Conservation (phyloP, 2,329 filamentous ascomycete species). For the Zalaria sp. region DNA sequence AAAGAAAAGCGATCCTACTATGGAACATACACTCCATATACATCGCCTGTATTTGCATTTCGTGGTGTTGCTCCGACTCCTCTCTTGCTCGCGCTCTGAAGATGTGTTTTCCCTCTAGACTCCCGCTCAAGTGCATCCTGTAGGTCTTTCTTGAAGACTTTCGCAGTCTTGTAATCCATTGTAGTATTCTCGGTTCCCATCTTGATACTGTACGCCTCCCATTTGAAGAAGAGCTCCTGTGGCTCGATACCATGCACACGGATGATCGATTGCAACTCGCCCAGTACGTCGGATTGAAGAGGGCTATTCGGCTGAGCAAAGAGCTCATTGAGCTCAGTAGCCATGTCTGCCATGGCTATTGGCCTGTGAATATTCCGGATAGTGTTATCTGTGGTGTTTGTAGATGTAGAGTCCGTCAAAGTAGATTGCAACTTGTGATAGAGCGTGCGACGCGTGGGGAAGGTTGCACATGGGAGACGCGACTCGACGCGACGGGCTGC, state of each 20-base stretch:
- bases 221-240: constrained; percentile 93
- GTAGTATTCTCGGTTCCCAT: constrained; percentile 71
- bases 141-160: constrained; percentile 72
- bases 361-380: not conserved
- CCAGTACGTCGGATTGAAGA: constrained; percentile 62
- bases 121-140: constrained; percentile 73
- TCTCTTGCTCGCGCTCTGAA: constrained; percentile 45
- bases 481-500: constrained; percentile 8
- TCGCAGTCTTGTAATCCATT: constrained; percentile 54
- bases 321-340: constrained; percentile 40
- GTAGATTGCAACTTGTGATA: not conserved
- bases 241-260: constrained; percentile 65
- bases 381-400: not conserved
- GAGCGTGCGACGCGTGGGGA: not conserved
- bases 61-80: constrained; percentile 43
- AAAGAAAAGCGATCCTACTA: not conserved
- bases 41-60: constrained; percentile 38
- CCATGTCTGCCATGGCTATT: constrained; percentile 30
- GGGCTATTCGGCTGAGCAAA: constrained; percentile 38
- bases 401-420: not conserved
- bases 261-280: constrained; percentile 75
- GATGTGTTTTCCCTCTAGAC: constrained; percentile 50
- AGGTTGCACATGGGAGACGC: constrained; percentile 12
- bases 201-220: constrained; percentile 95
- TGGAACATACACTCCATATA: constrained; percentile 61